A percentile compares a stretch with the other conserved stretches of the same genome.
Conservation (phyloP, 1,139 yeast genomes). For the Magnusiomyces tetraspermus region DNA sequence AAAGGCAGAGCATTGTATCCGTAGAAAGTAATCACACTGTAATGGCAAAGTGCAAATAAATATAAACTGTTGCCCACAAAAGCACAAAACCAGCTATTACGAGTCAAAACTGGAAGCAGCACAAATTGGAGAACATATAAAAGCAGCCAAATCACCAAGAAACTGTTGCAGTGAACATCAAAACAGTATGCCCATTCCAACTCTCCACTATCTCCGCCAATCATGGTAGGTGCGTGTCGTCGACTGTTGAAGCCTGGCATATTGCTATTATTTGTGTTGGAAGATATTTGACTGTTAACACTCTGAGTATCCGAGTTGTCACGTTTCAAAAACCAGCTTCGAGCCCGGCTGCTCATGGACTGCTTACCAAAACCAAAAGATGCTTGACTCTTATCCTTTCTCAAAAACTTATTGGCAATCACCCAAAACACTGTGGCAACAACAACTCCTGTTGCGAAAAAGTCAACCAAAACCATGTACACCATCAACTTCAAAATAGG, state of each 20-base stretch:
- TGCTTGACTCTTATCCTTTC: slow-evolving; percentile 22
- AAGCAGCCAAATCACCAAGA: slow-evolving; percentile 68
- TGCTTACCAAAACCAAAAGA: slow-evolving; percentile 31
- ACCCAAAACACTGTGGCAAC: slow-evolving; percentile 70
- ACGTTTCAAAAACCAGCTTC: neutral
- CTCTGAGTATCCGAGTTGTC: neutral
- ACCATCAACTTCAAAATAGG: slow-evolving; percentile 56
- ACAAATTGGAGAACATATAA: slow-evolving; percentile 71
- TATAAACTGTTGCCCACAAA: slow-evolving; percentile 72
- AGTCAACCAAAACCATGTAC: slow-evolving; percentile 81
- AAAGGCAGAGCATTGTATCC: slow-evolving; percentile 84
- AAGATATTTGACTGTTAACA: neutral
- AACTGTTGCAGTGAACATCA: slow-evolving; percentile 87
- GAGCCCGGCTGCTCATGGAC: neutral
- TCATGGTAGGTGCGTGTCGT: neutral
- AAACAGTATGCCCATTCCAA: slow-evolving; percentile 93
- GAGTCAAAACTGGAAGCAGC: slow-evolving; percentile 58
- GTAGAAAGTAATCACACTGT: slow-evolving; percentile 70
- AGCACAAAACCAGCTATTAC: slow-evolving; percentile 54
- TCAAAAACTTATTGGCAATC: slow-evolving; percentile 54
- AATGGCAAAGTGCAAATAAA: slow-evolving; percentile 61
- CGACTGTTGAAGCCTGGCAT: neutral
- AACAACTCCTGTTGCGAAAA: slow-evolving; percentile 57
- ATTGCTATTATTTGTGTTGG: neutral
- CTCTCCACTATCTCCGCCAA: slow-evolving; percentile 37